These are phyloP conservation scores for Ceratocystis alfenasii DNA, from an alignment of 2,329 filamentous ascomycete genomes.

Conservation along the genomic window DNA sequence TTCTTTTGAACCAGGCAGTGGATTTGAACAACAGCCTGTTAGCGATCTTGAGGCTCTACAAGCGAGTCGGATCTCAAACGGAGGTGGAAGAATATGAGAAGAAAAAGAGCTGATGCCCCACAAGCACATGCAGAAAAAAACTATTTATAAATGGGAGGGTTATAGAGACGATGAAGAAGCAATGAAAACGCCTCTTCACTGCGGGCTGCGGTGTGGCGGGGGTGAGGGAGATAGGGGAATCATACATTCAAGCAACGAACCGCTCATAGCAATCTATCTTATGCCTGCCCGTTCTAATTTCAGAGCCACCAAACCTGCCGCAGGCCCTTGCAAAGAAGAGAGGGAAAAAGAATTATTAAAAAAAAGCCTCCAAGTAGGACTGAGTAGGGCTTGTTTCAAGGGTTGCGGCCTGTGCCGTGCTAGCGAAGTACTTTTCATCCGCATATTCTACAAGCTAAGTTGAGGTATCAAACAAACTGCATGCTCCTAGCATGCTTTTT, in stretches of 20 bases:
- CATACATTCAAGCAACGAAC: neutral
- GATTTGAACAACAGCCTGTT: neutral
- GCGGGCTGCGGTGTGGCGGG: neutral
- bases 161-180: neutral
- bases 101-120: neutral
- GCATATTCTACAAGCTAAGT: neutral
- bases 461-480: neutral
- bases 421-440: constrained; percentile 1
- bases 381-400: neutral
- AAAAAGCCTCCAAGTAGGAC: neutral
- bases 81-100: neutral
- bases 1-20: neutral
- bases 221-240: neutral
- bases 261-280: neutral
- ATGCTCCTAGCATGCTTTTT: neutral
- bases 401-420: constrained; percentile 9
- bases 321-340: neutral
- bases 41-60: neutral
- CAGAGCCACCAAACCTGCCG: neutral
- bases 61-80: neutral
- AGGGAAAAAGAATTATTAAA: neutral
- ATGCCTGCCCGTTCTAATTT: neutral
- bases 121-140: neutral
- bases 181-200: neutral
- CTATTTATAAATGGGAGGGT: neutral